phyloP scores from a whole-genome alignment of 768 basidiomycete species.

The Kwoniella shandongensis region DNA sequence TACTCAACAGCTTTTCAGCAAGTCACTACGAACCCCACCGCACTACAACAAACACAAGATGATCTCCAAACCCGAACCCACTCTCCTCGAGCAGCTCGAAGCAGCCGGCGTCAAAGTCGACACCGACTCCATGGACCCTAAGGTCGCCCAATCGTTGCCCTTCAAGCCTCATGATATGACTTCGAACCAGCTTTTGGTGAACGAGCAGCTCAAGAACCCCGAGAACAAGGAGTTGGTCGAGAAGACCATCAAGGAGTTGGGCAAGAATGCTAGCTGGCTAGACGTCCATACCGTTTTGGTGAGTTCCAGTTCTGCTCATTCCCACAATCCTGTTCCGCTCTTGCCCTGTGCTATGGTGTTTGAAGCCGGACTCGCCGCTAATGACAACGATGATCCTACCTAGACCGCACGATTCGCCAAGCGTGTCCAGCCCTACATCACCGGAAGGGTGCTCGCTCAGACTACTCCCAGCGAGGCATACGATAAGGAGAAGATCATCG shows the following conservation, averaged over 20 bases:
- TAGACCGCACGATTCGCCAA: constrained; percentile 35
- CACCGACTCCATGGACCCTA: constrained; percentile 41
- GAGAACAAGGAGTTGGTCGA: constrained; percentile 46
- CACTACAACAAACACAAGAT: constrained; percentile 12
- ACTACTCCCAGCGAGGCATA: constrained; percentile 36
- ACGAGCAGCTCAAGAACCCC: constrained; percentile 32
- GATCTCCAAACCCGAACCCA: constrained; percentile 22
- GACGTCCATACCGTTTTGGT: constrained; percentile 31
- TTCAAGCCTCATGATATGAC: constrained; percentile 46
- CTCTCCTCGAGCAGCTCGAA: constrained; percentile 40
- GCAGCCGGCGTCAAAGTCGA: constrained; percentile 34
- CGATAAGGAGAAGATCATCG: constrained; percentile 33
- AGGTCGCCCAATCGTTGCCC: constrained; percentile 33
- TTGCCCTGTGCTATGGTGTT: not conserved
- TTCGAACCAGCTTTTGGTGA: constrained; percentile 38
- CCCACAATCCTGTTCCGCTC: no score
- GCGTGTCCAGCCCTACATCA: constrained; percentile 25
- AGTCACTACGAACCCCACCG: no score
- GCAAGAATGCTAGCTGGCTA: constrained; percentile 23
- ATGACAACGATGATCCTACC: no score
- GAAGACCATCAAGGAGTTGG: constrained; percentile 31
- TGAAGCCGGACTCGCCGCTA: not conserved
- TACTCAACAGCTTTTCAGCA: no score
- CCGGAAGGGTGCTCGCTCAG: constrained; percentile 44
- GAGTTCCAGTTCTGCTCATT: no score